phyloP scores from a whole-genome alignment of 805 yeast species.

The Schwanniomyces sp. region DNA sequence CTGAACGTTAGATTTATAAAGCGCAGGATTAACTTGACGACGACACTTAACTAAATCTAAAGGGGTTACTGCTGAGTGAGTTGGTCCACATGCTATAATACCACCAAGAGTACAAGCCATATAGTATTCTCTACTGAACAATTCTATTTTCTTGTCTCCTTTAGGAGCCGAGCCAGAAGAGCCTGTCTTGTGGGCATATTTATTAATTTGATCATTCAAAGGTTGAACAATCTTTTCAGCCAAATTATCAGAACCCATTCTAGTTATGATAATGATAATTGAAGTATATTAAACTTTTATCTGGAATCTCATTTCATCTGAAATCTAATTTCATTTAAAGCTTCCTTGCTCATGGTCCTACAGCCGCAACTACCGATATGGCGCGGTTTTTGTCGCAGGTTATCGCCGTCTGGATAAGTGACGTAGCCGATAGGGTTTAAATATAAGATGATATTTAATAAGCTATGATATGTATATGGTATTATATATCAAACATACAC shows the following conservation, averaged over 20 bases:
- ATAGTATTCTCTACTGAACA: slow-evolving; percentile 64
- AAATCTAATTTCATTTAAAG: no score
- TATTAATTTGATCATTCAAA: slow-evolving; percentile 23
- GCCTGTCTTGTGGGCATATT: slow-evolving; percentile 8
- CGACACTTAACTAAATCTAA: slow-evolving; percentile 92
- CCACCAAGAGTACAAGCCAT: slow-evolving; percentile 78
- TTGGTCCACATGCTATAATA: slow-evolving; percentile 91
- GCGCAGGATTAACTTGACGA: slow-evolving; percentile 74
- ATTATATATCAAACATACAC: no score
- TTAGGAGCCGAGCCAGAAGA: slow-evolving; percentile 10
- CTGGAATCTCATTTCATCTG: no score
- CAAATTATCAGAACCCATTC: slow-evolving; percentile 17
- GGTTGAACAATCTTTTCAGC: slow-evolving; percentile 34
- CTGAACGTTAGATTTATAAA: slow-evolving; percentile 74
- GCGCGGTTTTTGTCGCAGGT: no score
- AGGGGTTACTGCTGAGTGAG: slow-evolving; percentile 92
- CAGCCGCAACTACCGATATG: no score
- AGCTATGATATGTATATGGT: no score
- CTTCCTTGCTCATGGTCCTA: no score
- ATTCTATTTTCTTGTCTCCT: slow-evolving; percentile 32
- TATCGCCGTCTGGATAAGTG: no score
- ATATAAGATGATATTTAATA: no score
- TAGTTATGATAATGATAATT: neutral
- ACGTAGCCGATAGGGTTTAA: no score
- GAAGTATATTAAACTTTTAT: no score